These are phyloP conservation scores for Detonula confervacea DNA, from an alignment of 352 stramenopile species.

Conservation along the genomic window DNA sequence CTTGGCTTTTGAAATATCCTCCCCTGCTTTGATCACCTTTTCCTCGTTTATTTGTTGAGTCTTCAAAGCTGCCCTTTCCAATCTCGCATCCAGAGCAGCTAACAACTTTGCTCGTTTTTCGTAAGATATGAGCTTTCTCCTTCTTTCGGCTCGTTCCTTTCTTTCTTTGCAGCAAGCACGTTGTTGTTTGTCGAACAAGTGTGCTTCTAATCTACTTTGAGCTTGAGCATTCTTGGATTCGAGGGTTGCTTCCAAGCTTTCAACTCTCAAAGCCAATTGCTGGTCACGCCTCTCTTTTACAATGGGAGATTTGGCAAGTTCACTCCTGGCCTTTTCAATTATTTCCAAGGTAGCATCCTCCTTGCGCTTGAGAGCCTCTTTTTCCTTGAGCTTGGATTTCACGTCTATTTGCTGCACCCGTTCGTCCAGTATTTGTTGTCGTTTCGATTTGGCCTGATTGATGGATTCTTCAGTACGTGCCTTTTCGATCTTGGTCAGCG, in stretches of 20 bases:
- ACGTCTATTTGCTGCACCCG: not conserved
- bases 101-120: conserved; percentile 29
- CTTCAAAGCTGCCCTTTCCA: conserved; percentile 14
- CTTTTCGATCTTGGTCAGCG: not conserved
- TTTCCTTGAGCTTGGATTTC: conserved; percentile 23
- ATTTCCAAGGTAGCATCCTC: conserved; percentile 32
- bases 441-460: not conserved
- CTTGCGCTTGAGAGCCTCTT: conserved; percentile 16
- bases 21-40: conserved; percentile 6
- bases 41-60: conserved; percentile 5
- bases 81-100: conserved; percentile 28
- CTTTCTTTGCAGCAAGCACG: conserved; percentile 32
- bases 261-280: conserved; percentile 2
- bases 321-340: conserved; percentile 12
- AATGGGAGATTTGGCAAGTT: conserved; percentile 18
- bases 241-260: conserved; percentile 11
- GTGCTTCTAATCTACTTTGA: conserved; percentile 1
- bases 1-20: conserved; percentile 30
- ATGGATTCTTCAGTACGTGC: not conserved
- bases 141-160: conserved; percentile 28
- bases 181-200: conserved; percentile 41
- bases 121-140: conserved; percentile 26
- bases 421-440: not conserved
- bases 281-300: conserved; percentile 27
- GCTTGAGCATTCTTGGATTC: conserved; percentile 20